phyloP scores from a whole-genome alignment of 441 rosid species.

The Populus hybrid region DNA sequence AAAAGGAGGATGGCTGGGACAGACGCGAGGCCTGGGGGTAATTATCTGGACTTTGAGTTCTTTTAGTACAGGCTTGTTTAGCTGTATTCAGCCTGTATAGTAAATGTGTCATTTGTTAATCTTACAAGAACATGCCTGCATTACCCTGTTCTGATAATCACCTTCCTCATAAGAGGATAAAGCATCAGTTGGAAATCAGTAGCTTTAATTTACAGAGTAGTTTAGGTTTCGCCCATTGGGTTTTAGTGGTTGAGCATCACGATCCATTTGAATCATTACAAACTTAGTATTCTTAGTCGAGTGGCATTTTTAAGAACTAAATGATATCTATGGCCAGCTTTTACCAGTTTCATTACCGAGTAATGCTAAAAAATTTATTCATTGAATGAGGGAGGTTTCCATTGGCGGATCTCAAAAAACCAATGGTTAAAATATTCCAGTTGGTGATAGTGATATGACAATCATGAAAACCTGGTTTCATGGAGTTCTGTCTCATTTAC shows the following conservation, averaged over 20 bases:
- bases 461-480: background rate
- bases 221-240: conserved; percentile 5
- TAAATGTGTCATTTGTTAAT: conserved; percentile 24
- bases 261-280: background rate
- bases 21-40: conserved; percentile 75
- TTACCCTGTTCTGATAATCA: conserved; percentile 21
- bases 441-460: too few species aligned
- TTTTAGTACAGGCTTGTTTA: conserved; percentile 45
- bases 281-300: background rate
- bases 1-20: conserved; percentile 62
- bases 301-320: background rate
- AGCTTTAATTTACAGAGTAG: conserved; percentile 16
- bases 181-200: conserved; percentile 22
- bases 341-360: background rate
- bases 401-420: background rate
- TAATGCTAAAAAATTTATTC: background rate
- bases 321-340: background rate
- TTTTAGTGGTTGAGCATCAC: background rate
- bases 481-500: background rate
- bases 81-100: conserved; percentile 16
- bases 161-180: conserved; percentile 16
- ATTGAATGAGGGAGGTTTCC: background rate
- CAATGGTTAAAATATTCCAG: background rate
- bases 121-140: conserved; percentile 18
- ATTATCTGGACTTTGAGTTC: conserved; percentile 96